phyloP scores from a whole-genome alignment of 2,329 filamentous ascomycete species.

The Trichoderma gracile region DNA sequence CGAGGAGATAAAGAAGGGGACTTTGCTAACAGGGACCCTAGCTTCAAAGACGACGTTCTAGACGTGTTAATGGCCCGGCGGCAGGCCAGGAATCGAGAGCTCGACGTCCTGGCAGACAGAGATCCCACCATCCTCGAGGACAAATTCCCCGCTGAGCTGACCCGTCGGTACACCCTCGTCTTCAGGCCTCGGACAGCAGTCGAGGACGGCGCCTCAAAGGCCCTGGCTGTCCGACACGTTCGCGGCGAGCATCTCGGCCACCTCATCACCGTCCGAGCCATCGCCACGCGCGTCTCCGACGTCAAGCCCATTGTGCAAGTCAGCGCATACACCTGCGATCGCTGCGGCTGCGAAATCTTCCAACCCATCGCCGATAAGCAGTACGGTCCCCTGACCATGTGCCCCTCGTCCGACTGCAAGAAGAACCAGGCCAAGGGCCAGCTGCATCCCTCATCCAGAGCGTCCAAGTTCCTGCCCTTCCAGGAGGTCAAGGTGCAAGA shows the following conservation, averaged over 20 bases:
- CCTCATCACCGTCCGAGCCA: conserved; percentile 91
- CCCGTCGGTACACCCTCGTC: conserved; percentile 89
- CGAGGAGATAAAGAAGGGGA: background rate
- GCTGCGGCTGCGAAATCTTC: conserved; percentile 96
- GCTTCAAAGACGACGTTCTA: conserved; percentile 95
- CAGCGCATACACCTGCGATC: conserved; percentile 96
- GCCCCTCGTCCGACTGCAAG: conserved; percentile 86
- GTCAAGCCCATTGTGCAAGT: conserved; percentile 98
- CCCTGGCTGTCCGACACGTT: conserved; percentile 88
- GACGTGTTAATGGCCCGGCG: conserved; percentile 96
- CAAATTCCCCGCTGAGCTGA: conserved; percentile 88
- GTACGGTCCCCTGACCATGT: conserved; percentile 82
- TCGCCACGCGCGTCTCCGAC: conserved; percentile 92
- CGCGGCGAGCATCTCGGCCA: conserved; percentile 89
- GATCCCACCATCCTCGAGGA: conserved; percentile 68
- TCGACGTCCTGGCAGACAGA: conserved; percentile 66
- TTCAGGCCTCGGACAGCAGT: conserved; percentile 88
- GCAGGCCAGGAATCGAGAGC: conserved; percentile 78
- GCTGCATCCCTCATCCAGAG: conserved; percentile 89
- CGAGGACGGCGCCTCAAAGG: conserved; percentile 61
- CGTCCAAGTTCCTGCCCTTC: conserved; percentile 95
- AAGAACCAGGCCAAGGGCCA: conserved; percentile 91
- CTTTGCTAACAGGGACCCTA: conserved; percentile 37
- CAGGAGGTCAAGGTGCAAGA: conserved; percentile 99
- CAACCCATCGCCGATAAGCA: conserved; percentile 91